phyloP scores from a whole-genome alignment of 2,329 filamentous ascomycete species.

The Beauveria rudraprayagi region DNA sequence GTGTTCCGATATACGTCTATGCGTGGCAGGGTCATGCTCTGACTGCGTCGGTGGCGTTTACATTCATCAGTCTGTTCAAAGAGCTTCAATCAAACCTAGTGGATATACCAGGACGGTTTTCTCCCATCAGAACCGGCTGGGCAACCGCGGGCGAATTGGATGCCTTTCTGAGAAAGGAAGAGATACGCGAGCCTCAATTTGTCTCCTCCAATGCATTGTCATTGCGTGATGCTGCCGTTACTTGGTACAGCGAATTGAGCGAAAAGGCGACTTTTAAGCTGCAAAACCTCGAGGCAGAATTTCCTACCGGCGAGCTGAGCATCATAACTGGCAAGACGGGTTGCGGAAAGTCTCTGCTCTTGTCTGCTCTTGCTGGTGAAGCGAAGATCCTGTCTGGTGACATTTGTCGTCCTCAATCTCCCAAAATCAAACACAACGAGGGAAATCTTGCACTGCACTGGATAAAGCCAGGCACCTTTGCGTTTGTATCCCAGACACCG shows the following conservation, averaged over 20 bases:
- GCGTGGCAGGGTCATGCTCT: neutral
- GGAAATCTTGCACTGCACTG: neutral
- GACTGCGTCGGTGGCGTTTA: constrained; percentile 11
- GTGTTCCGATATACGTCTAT: neutral
- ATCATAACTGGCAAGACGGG: constrained; percentile 12
- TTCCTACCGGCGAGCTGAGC: constrained; percentile 8
- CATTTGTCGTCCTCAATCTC: neutral
- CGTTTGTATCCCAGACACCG: constrained; percentile 51
- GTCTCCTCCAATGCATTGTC: neutral
- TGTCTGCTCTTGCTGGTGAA: constrained; percentile 10
- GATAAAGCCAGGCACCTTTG: neutral
- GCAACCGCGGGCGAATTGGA: constrained; percentile 8
- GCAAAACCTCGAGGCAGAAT: constrained; percentile 1
- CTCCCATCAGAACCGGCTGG: constrained; percentile 8
- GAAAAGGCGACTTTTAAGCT: neutral
- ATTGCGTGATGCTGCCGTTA: neutral
- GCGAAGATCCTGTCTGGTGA: constrained; percentile 5
- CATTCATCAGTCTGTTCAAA: constrained; percentile 10
- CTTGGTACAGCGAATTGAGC: neutral
- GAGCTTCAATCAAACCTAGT: constrained; percentile 4
- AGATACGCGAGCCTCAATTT: neutral
- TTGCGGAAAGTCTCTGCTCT: constrained; percentile 11
- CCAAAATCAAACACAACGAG: neutral
- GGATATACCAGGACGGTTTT: neutral
- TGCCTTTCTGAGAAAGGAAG: constrained; percentile 2